Base-by-base conservation (phyloP, 169 alveolate genomes). In the Plasmodium ovale region DNA sequence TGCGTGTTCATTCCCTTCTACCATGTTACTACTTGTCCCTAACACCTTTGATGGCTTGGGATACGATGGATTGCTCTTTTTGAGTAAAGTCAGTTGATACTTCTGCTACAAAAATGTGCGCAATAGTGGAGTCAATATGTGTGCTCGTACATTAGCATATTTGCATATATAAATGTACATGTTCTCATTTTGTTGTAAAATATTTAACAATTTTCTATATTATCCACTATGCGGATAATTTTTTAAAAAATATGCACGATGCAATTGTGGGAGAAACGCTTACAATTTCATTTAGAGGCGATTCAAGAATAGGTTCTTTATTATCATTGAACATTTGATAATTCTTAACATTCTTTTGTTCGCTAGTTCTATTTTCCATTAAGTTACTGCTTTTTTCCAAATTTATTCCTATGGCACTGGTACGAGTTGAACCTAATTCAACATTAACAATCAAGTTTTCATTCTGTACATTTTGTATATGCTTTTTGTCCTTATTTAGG, bases 251-350 rank as follows among this genome's bases (percentile, higher is more conserved):
- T 1, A 47, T 6, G 3, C 12, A 59, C 9, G 39, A 58, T 9
- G 7, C 3, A 0, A 21, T 23, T 10, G 23, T 59, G 44, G 10
- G 27, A 59, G 7, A 72, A 12, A 35, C 14, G 10, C 88, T 77
- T 77, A 77, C 88, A 59, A 77, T 23, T 64, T 77, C 88, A 56
- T 77, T 77, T 54, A 77, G 54, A 25, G 88, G 88, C n/a, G 88
- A 77, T 14, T 77, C 88, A 12, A 77, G 54, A 37, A 35, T 60
- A 47, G n/a, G 25, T 42, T 77, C 88, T 47, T 35, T 67, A 7
- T 53, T 37, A 12, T 64, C 37, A n/a, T n/a, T 25, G 33, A 2
- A 33, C 4, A 60, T 9, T 29, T 77, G 42, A 67, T 42, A 44
- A 77, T 29, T 62, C 23, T 62, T 62, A 60, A 37, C 37, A 77